Percentiles rank a stretch among this genome's conserved stretches.
Evolutionary conservation across 306 rosid species (phyloP).

Genomic region (Lathyrus oleraceus): DNA sequence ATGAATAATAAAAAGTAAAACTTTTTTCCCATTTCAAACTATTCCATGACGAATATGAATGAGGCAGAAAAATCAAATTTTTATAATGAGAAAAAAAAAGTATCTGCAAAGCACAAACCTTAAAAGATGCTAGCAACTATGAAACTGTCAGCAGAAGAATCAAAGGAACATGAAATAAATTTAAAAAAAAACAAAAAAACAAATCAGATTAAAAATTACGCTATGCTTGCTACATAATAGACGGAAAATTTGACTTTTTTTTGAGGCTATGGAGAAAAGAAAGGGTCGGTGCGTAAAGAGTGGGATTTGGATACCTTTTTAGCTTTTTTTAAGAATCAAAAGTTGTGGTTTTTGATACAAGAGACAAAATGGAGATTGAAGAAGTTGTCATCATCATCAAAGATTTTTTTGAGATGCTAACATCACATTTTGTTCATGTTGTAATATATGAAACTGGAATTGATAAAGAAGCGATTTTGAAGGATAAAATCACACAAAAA

Average conservation of each 20-base stretch:
- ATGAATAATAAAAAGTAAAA: constrained; percentile 30
- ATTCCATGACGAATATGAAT: constrained; percentile 37
- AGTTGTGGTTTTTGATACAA: constrained; percentile 23
- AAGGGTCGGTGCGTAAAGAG: constrained; percentile 36
- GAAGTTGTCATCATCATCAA: constrained; percentile 16
- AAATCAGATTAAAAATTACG: constrained; percentile 21
- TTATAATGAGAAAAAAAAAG: background rate
- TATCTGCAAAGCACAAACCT: constrained; percentile 38
- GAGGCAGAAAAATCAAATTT: constrained; percentile 37
- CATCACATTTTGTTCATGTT: background rate
- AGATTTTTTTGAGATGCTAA: background rate
- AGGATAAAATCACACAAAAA: constrained; percentile 6
- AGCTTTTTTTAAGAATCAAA: constrained; percentile 43
- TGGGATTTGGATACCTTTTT: constrained; percentile 25
- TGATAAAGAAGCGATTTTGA: constrained; percentile 37
- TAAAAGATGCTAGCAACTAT: constrained; percentile 34
- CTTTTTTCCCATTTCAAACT: constrained; percentile 42
- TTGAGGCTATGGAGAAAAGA: background rate
- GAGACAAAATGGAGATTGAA: constrained; percentile 27
- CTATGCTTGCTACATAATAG: constrained; percentile 36
- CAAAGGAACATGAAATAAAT: background rate
- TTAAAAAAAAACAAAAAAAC: background rate
- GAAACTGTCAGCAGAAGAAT: constrained; percentile 32
- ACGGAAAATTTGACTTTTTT: constrained; percentile 54
- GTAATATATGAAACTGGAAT: constrained; percentile 5